Base-by-base conservation (phyloP, 306 rosid genomes). In the Fragaria vesca region DNA sequence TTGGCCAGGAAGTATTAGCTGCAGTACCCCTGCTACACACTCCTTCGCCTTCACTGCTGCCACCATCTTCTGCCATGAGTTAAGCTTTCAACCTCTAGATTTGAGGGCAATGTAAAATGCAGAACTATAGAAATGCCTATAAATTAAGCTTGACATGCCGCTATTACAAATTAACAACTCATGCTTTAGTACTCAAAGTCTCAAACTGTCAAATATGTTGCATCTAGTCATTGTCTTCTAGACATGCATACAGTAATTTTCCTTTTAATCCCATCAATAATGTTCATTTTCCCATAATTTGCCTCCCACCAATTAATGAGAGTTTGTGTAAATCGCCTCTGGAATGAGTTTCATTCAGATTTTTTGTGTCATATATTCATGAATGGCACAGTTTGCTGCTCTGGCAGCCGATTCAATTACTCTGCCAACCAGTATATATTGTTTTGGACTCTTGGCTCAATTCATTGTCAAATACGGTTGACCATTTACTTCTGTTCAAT, bases 1-100 rank as follows among this genome's bases (percentile, higher is more conserved):
- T 73, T 43, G 91, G 88, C 89, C 89, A 90, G 6, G 76, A 66
- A 76, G 74, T 68, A 48, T 1, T 48, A 48, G 52, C 52, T 48
- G 3, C 52, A 12, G 52, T 51, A 17, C 8, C 2, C 5, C n/a
- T 51, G n/a, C 8, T 17, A 17, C 57, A 51, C n/a, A 4, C 57
- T 17, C 57, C 21, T 51, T 5, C 17, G n/a, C 57, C 57, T 16
- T 51, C n/a, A 5, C n/a, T 51, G 2, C 57, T 48, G 57, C 57
- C n/a, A 16, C n/a, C 17, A 0, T 5, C 47, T 73, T 67, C 73
- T 55, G 50, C 63, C 73, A 70, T 70, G 17, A 10, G 2, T n/a
- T 20, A 13, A n/a, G 13, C 30, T 28, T 21, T n/a, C 62, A 9
- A 57, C 30, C 5, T 57, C 4, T 0, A 21, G 13, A 57, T n/a